Evolutionary conservation across 257 asterid genomes (phyloP).

Genomic region (Scutellaria baicalensis): DNA sequence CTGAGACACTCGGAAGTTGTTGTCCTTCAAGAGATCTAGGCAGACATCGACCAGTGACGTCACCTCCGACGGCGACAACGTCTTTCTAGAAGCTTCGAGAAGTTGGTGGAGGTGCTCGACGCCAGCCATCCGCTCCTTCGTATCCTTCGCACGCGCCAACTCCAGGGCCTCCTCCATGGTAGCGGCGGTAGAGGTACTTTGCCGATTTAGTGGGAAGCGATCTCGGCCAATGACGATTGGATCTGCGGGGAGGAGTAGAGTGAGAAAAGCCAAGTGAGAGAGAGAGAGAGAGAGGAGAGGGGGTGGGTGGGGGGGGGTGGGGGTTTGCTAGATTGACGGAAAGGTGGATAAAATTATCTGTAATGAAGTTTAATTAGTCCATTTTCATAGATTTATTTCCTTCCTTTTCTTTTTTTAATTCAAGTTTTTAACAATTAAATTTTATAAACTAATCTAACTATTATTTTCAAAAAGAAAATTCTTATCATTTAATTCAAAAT

Average conservation of each 20-base stretch:
- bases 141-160: constrained; percentile 94
- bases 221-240: constrained; percentile 35
- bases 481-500: too few relatives aligned
- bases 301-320: neutral
- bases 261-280: constrained; percentile 9
- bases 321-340: constrained; percentile 36
- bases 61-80: constrained; percentile 67
- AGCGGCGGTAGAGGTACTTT: constrained; percentile 9
- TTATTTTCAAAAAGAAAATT: too few relatives aligned
- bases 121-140: constrained; percentile 99
- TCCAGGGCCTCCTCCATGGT: constrained; percentile 96
- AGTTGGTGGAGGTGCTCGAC: constrained; percentile 92
- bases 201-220: constrained; percentile 13
- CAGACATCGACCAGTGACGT: constrained; percentile 81
- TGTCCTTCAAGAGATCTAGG: constrained; percentile 94
- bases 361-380: neutral
- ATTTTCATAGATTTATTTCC: too few relatives aligned
- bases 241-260: constrained; percentile 44
- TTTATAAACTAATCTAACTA: too few relatives aligned
- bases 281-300: constrained; percentile 14
- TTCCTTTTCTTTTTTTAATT: too few relatives aligned
- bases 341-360: constrained; percentile 15
- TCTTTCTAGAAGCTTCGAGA: constrained; percentile 83
- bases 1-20: constrained; percentile 89
- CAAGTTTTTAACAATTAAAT: too few relatives aligned